These are phyloP conservation scores for Rhodotorula sp. DNA, from an alignment of 1,284 basidiomycete genomes.

Conservation along the genomic window DNA sequence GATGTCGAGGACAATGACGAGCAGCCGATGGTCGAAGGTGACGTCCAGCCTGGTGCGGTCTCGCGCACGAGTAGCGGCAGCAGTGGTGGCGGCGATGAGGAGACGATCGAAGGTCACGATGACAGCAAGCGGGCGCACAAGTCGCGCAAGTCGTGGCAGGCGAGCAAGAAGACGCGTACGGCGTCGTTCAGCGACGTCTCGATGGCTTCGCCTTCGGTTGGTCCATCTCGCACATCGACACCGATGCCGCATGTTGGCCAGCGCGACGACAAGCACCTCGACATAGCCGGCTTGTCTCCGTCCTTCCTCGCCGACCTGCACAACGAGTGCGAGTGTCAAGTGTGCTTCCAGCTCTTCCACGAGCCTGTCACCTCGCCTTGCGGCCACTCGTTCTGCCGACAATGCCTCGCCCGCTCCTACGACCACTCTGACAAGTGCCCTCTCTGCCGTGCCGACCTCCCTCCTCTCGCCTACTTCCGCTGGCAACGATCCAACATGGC, in stretches of 20 bases:
- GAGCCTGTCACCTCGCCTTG: conserved; percentile 89
- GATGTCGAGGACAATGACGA: not conserved
- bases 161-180: conserved; percentile 14
- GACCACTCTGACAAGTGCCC: conserved; percentile 82
- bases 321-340: conserved; percentile 78
- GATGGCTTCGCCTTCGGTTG: not conserved
- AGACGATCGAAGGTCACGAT: conserved; percentile 6
- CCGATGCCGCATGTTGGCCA: not conserved
- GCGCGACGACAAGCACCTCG: not conserved
- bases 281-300: not conserved
- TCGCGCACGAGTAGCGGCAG: conserved; percentile 19
- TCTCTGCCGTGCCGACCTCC: conserved; percentile 62
- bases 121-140: conserved; percentile 31
- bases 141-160: not conserved
- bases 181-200: not conserved
- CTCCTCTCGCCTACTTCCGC: conserved; percentile 37
- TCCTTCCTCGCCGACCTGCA: conserved; percentile 56
- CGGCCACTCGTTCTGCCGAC: conserved; percentile 89
- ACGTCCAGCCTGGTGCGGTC: not conserved
- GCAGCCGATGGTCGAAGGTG: not conserved
- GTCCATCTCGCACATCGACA: not conserved
- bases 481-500: conserved; percentile 35
- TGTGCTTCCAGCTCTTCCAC: conserved; percentile 79
- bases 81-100: conserved; percentile 33
- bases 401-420: conserved; percentile 81